phyloP scores from a whole-genome alignment of 2,329 filamentous ascomycete species.

The Penicillium sp. region DNA sequence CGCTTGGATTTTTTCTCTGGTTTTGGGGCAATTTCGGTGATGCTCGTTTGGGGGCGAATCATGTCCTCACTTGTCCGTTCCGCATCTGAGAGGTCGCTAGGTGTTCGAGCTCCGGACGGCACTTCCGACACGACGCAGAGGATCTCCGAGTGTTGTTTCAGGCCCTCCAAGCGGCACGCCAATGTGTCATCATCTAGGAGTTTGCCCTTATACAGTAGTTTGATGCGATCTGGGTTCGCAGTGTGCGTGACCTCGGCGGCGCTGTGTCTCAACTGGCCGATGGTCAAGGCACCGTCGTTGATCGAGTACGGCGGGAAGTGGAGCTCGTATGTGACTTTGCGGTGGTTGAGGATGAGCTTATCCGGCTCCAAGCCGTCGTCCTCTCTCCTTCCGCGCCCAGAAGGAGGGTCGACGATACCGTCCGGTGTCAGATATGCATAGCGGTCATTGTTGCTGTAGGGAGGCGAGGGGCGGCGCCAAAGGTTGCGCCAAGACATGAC shows the following conservation, averaged over 20 bases:
- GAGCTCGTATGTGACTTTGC: slow-evolving; percentile 47
- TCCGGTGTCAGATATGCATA: slow-evolving; percentile 46
- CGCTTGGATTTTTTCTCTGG: slow-evolving; percentile 32
- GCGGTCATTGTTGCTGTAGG: slow-evolving; percentile 35
- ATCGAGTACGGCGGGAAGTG: slow-evolving; percentile 54
- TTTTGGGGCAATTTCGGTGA: slow-evolving; percentile 18
- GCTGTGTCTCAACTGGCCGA: slow-evolving; percentile 46
- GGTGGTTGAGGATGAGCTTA: slow-evolving; percentile 50
- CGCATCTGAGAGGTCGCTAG: slow-evolving; percentile 38
- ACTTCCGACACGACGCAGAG: slow-evolving; percentile 51
- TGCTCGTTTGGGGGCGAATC: slow-evolving; percentile 25
- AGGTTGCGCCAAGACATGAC: slow-evolving; percentile 44
- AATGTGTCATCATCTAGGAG: slow-evolving; percentile 47
- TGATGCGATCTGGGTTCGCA: slow-evolving; percentile 43
- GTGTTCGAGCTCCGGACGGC: slow-evolving; percentile 33
- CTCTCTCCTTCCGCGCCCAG: slow-evolving; percentile 11
- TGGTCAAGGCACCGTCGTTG: slow-evolving; percentile 49
- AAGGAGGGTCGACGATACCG: slow-evolving; percentile 36
- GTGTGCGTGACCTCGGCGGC: slow-evolving; percentile 46
- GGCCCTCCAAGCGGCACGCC: slow-evolving; percentile 48
- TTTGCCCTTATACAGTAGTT: slow-evolving; percentile 54
- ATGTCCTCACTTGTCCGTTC: slow-evolving; percentile 25
- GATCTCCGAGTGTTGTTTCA: slow-evolving; percentile 55
- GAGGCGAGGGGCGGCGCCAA: slow-evolving; percentile 38
- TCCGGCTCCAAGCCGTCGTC: slow-evolving; percentile 46